These are phyloP conservation scores for Backusella liffmaniae DNA, from an alignment of 192 early-diverging fungal genomes.

Conservation along the genomic window DNA sequence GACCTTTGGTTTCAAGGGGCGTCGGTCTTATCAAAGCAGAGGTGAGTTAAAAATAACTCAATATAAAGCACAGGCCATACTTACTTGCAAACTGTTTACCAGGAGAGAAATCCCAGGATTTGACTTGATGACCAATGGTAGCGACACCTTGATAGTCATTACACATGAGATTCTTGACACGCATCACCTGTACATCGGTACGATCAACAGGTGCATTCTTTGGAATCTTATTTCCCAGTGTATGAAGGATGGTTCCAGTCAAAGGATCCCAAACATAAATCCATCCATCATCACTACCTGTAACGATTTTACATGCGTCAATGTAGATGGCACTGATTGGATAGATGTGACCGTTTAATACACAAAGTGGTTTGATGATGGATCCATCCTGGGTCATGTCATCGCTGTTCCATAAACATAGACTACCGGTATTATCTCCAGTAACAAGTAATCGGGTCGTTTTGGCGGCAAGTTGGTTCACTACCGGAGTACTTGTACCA, in stretches of 20 bases:
- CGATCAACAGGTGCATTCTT: slow-evolving; percentile 36
- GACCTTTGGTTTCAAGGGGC: slow-evolving; percentile 9
- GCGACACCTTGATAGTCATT: slow-evolving; percentile 44
- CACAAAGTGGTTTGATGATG: slow-evolving; percentile 6
- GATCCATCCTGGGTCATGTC: slow-evolving; percentile 34
- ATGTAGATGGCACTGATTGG: slow-evolving; percentile 31
- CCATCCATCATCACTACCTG: slow-evolving; percentile 55
- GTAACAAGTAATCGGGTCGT: slow-evolving; percentile 39
- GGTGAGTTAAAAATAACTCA: not conserved
- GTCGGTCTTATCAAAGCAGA: slow-evolving; percentile 2
- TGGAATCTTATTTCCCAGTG: slow-evolving; percentile 26
- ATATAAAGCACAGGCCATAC: not conserved
- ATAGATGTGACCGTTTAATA: slow-evolving; percentile 19
- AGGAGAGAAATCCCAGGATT: slow-evolving; percentile 58
- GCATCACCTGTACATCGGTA: slow-evolving; percentile 29
- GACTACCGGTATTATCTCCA: slow-evolving; percentile 49
- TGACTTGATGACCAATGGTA: slow-evolving; percentile 47
- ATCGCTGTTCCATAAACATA: slow-evolving; percentile 57
- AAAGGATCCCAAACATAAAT: slow-evolving; percentile 55
- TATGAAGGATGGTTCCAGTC: slow-evolving; percentile 30
- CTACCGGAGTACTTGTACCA: not conserved
- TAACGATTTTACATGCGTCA: slow-evolving; percentile 39
- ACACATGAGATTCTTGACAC: slow-evolving; percentile 36
- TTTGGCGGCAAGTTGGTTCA: not conserved
- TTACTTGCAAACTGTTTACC: slow-evolving; percentile 30